A percentile compares a stretch with the other conserved stretches of the same genome.
These are phyloP conservation scores for Avena insularis DNA, from an alignment of 176 grass and related monocot genomes.

Conservation along the genomic window DNA sequence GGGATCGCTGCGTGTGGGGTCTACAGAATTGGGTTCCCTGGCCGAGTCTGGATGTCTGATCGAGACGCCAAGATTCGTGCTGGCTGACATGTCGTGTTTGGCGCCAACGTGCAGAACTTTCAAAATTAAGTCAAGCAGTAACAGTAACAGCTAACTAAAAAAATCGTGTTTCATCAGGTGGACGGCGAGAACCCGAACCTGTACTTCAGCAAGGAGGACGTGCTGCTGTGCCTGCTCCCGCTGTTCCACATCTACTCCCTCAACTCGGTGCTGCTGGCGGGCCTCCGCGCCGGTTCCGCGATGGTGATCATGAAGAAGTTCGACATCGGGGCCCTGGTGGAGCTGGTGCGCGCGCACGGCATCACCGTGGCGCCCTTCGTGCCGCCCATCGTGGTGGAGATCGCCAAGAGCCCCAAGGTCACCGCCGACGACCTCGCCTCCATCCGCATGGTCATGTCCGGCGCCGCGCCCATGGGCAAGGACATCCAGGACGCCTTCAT, in stretches of 20 bases:
- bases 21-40: not conserved
- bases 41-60: not conserved
- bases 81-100: not conserved
- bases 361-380: conserved; percentile 78
- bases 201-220: conserved; percentile 75
- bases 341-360: conserved; percentile 50
- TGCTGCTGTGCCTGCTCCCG: conserved; percentile 77
- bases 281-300: conserved; percentile 60
- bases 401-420: conserved; percentile 75
- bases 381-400: conserved; percentile 91
- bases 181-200: conserved; percentile 89
- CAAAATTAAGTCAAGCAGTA: not conserved
- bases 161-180: not conserved
- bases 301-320: conserved; percentile 91
- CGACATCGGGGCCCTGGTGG: conserved; percentile 59
- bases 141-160: not conserved
- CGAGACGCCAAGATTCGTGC: not conserved
- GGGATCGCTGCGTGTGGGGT: not conserved
- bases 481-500: conserved; percentile 86
- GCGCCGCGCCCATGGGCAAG: conserved; percentile 83
- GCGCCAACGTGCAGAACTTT: not conserved
- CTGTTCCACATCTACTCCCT: conserved; percentile 99
- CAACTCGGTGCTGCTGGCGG: conserved; percentile 84
- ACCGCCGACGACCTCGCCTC: conserved; percentile 62
- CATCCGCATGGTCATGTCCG: conserved; percentile 88